Conservation (phyloP, 768 basidiomycete genomes). For the Trametes coccinea region DNA sequence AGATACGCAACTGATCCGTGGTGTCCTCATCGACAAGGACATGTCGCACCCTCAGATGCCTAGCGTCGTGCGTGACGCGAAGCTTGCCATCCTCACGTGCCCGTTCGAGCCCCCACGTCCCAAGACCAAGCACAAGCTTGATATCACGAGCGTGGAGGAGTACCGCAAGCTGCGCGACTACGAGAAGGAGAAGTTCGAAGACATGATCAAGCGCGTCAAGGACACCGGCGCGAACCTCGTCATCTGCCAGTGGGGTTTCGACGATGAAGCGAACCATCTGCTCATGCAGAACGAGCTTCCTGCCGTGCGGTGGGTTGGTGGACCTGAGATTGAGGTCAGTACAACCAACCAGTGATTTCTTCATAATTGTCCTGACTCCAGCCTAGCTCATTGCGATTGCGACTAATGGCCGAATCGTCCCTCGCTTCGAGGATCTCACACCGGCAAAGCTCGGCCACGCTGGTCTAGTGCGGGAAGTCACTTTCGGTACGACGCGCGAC, state of each 20-base stretch:
- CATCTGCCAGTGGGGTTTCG: conserved; percentile 99
- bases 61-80: conserved; percentile 80
- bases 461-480: conserved; percentile 89
- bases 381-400: conserved; percentile 93
- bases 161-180: conserved; percentile 93
- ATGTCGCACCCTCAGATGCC: conserved; percentile 99
- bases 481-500: conserved; percentile 97
- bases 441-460: conserved; percentile 90
- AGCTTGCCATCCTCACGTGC: conserved; percentile 95
- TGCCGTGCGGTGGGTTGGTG: conserved; percentile 98
- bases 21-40: conserved; percentile 99
- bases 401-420: conserved; percentile 96
- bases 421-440: conserved; percentile 94
- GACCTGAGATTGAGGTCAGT: conserved; percentile 94
- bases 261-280: conserved; percentile 98
- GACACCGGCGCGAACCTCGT: conserved; percentile 97
- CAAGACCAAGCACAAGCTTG: conserved; percentile 98
- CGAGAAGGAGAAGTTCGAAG: conserved; percentile 93
- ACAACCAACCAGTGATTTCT: not conserved
- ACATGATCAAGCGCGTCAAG: conserved; percentile 97
- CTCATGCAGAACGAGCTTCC: conserved; percentile 98
- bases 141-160: conserved; percentile 95
- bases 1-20: conserved; percentile 93
- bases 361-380: not conserved
- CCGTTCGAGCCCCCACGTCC: conserved; percentile 99